Evolutionary conservation across 495 filamentous ascomycete species (phyloP).

Genomic region (Hypoxylon cercidicola): DNA sequence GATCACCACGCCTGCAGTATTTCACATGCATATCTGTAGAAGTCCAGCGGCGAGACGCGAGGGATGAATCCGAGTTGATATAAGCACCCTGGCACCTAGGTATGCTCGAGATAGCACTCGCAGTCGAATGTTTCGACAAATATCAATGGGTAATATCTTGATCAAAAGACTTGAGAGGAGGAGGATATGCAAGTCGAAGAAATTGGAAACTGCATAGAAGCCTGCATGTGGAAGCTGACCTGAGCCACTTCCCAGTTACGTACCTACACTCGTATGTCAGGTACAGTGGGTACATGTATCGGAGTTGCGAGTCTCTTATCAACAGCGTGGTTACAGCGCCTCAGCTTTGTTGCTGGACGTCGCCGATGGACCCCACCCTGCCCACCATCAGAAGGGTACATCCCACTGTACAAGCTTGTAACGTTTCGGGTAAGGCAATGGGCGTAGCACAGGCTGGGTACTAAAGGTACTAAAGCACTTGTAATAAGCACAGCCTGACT

Average conservation of each 20-base stretch:
- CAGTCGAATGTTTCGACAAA: neutral
- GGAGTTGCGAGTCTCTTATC: neutral
- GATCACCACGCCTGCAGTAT: slow-evolving; percentile 22
- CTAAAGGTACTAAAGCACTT: too few relatives aligned
- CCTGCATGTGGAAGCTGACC: neutral
- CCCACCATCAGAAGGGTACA: neutral
- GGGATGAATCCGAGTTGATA: slow-evolving; percentile 9
- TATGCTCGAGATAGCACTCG: neutral
- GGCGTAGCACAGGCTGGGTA: neutral
- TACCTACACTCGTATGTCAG: too few relatives aligned
- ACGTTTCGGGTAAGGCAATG: neutral
- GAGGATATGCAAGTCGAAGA: slow-evolving; percentile 17
- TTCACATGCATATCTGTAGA: slow-evolving; percentile 19
- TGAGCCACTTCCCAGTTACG: slow-evolving; percentile 4
- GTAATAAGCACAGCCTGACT: slow-evolving; percentile 20
- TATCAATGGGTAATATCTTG: neutral
- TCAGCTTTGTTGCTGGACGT: neutral
- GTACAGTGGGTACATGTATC: too few relatives aligned
- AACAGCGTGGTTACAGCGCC: slow-evolving; percentile 3
- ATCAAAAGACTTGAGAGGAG: neutral
- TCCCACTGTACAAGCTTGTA: slow-evolving; percentile 4
- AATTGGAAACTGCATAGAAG: slow-evolving; percentile 14
- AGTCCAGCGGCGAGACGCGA: slow-evolving; percentile 15
- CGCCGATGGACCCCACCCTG: slow-evolving; percentile 3
- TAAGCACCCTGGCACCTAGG: neutral